These are phyloP conservation scores for Coniophora puteana DNA, from an alignment of 1,284 basidiomycete genomes.

Conservation along the genomic window DNA sequence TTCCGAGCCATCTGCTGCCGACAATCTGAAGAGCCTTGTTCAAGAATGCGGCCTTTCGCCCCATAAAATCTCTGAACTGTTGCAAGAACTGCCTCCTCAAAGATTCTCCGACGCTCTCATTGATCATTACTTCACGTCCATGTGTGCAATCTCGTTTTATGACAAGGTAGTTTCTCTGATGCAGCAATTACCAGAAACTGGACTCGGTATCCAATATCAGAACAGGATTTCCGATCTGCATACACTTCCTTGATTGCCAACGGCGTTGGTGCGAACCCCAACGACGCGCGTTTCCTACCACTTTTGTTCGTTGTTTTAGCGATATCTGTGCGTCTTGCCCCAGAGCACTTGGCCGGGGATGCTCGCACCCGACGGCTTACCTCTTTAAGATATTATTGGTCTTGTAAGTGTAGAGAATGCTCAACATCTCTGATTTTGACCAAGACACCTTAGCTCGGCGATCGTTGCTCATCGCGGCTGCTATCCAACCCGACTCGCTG, in stretches of 20 bases:
- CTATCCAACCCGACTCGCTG: conserved; percentile 86
- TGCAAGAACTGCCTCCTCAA: conserved; percentile 82
- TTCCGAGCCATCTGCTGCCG: conserved; percentile 66
- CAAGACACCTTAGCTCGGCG: conserved; percentile 72
- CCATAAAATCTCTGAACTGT: conserved; percentile 84
- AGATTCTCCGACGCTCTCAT: conserved; percentile 70
- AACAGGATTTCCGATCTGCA: conserved; percentile 77
- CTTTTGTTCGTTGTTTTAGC: conserved; percentile 93
- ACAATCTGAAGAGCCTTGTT: conserved; percentile 77
- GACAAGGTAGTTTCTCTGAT: conserved; percentile 6
- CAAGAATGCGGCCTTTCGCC: conserved; percentile 89
- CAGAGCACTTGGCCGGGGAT: conserved; percentile 81
- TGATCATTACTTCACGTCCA: conserved; percentile 72
- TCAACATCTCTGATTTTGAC: conserved; percentile 12
- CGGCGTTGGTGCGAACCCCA: conserved; percentile 68
- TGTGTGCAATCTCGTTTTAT: conserved; percentile 43
- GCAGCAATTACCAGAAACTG: conserved; percentile 63
- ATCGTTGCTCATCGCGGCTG: conserved; percentile 83
- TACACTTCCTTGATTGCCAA: conserved; percentile 80
- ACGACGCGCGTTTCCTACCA: conserved; percentile 85
- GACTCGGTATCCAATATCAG: conserved; percentile 92
- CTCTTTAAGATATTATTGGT: conserved; percentile 90
- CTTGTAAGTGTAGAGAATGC: conserved; percentile 55
- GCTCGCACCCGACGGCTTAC: conserved; percentile 70
- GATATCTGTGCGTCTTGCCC: conserved; percentile 81